These are phyloP conservation scores for Phylloporus sp. DNA, from an alignment of 768 basidiomycete species.

Conservation along the genomic window DNA sequence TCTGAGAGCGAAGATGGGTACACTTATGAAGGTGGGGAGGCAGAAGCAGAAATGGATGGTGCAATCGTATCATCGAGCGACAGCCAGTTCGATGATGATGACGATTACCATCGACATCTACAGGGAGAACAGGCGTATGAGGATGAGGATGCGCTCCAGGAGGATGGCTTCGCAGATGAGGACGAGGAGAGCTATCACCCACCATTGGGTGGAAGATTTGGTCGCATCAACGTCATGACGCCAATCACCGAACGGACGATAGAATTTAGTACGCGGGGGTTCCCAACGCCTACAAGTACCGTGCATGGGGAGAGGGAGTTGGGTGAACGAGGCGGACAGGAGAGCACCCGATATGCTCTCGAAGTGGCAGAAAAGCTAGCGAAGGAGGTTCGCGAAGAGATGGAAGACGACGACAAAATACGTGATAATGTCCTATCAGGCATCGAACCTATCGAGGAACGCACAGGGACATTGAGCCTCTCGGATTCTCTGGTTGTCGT, in stretches of 20 bases:
- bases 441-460: slow-evolving; percentile 47
- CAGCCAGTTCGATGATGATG: slow-evolving; percentile 31
- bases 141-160: slow-evolving; percentile 25
- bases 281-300: slow-evolving; percentile 40
- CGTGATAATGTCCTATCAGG: slow-evolving; percentile 5
- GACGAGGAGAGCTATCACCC: slow-evolving; percentile 32
- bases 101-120: slow-evolving; percentile 17
- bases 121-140: slow-evolving; percentile 12
- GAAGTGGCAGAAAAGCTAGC: slow-evolving; percentile 57
- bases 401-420: slow-evolving; percentile 16
- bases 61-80: slow-evolving; percentile 28
- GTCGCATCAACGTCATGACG: slow-evolving; percentile 90
- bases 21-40: slow-evolving; percentile 26
- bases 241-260: slow-evolving; percentile 94
- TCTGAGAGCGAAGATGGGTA: slow-evolving; percentile 36
- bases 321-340: slow-evolving; percentile 24
- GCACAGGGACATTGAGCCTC: slow-evolving; percentile 61
- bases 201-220: slow-evolving; percentile 73
- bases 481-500: slow-evolving; percentile 58
- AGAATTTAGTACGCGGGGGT: slow-evolving; percentile 67
- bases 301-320: slow-evolving; percentile 28
- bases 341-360: slow-evolving; percentile 41
- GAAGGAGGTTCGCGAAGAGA: slow-evolving; percentile 38
- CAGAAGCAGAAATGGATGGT: slow-evolving; percentile 24
- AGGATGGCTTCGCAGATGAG: slow-evolving; percentile 28